Evolutionary conservation across 1,139 yeast genomes (phyloP).

Genomic region (Hyphopichia burtonii): DNA sequence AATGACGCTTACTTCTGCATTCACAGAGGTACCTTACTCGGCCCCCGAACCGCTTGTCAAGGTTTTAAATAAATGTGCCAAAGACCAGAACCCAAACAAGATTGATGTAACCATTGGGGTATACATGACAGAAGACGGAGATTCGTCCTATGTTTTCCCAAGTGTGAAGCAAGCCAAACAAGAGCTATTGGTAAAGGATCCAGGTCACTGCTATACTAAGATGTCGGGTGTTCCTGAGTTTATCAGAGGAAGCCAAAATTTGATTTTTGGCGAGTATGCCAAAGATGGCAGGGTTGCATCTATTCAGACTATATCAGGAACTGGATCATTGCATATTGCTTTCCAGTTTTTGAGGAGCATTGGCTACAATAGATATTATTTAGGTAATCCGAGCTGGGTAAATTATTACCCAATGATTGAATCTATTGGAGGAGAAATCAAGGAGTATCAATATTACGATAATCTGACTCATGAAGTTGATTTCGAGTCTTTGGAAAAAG

Average conservation of each 20-base stretch:
- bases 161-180: slow-evolving; percentile 36
- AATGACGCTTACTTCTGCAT: neutral
- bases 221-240: slow-evolving; percentile 45
- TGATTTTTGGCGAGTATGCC: slow-evolving; percentile 31
- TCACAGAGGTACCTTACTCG: neutral
- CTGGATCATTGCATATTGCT: slow-evolving; percentile 46
- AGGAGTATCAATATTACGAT: slow-evolving; percentile 34
- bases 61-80: slow-evolving; percentile 24
- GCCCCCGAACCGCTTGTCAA: slow-evolving; percentile 34
- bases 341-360: slow-evolving; percentile 24
- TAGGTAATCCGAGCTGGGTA: slow-evolving; percentile 44
- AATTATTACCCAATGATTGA: slow-evolving; percentile 40
- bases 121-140: slow-evolving; percentile 39
- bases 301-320: slow-evolving; percentile 44
- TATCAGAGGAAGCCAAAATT: slow-evolving; percentile 32
- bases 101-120: slow-evolving; percentile 46
- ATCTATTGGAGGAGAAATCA: slow-evolving; percentile 26
- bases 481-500: slow-evolving; percentile 23
- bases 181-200: slow-evolving; percentile 30
- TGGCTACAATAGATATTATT: slow-evolving; percentile 30
- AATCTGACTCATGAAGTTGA: slow-evolving; percentile 26
- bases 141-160: slow-evolving; percentile 34
- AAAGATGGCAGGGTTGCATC: slow-evolving; percentile 32
- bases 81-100: slow-evolving; percentile 31
- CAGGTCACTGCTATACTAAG: slow-evolving; percentile 45